Base-by-base conservation (phyloP, 805 yeast species). In the Komagataella pastoris region DNA sequence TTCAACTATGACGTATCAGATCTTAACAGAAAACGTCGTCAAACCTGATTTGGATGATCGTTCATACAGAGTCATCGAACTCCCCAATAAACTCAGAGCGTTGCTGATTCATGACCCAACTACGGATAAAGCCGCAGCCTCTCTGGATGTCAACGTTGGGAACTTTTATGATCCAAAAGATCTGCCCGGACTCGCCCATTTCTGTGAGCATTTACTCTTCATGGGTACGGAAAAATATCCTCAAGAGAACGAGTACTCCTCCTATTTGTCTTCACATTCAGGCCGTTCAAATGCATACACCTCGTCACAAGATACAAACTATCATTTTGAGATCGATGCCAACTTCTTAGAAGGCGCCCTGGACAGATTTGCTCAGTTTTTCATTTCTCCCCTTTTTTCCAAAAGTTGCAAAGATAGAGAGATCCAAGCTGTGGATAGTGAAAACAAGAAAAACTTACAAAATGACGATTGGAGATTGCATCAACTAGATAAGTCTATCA, bases 261-360 rank as follows among this genome's bases (percentile, higher is more conserved):
- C 83, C 50, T 93, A 75, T 64, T 69, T 91, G 52, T 75, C 95
- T 7, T 81, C 84, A 55, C 95, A 93, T 62, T 84, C 90, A 46
- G 99, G 98, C 17, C 77, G 77, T 55, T 85, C 95, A 43, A 91
- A 91, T 63, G 99, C 99, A 1, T 91, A 84, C 66, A 91, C 99
- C 0, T 83, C 96, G 1, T 72, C 88, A 3, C 84, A 84, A 58
- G 88, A 87, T 60, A 91, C 98, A 4, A 91, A 91, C 67, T 91
- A 89, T 66, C 89, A 76, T 66, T 91, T 93, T 61, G 96, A 91
- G 61, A 78, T 93, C 4, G 79, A 83, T 54, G 77, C 85, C 52
- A 84, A 81, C 55, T 78, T 83, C 57, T 71, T 91, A 54, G 80
- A 83, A 54, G 97, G 95, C 5, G 97, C 97, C 0, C 69, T 91